Evolutionary conservation across 495 filamentous ascomycete species (phyloP).

Genomic region (Hypoxylon lienhwacheense): DNA sequence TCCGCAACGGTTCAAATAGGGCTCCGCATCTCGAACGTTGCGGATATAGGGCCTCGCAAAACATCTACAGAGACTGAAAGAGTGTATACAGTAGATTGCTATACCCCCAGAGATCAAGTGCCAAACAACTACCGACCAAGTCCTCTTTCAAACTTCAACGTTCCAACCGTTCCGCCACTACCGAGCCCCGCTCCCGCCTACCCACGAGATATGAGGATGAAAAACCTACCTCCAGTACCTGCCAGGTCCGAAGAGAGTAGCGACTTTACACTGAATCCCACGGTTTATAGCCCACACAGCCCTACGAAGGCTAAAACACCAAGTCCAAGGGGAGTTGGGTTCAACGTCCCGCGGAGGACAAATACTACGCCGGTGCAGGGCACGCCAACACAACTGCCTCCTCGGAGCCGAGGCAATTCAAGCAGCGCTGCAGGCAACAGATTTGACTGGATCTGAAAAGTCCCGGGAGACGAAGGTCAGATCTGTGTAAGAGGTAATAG

Average conservation of each 20-base stretch:
- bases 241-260: constrained; percentile 13
- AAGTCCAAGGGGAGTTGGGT: constrained; percentile 50
- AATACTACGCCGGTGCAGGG: constrained; percentile 34
- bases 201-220: constrained; percentile 42
- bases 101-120: constrained; percentile 31
- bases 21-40: constrained; percentile 50
- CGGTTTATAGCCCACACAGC: constrained; percentile 46
- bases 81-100: constrained; percentile 43
- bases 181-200: constrained; percentile 6
- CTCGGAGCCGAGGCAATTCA: constrained; percentile 27
- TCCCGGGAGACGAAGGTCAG: not conserved
- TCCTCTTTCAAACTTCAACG: constrained; percentile 25
- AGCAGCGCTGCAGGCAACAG: constrained; percentile 18
- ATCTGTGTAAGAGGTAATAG: constrained; percentile 21
- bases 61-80: constrained; percentile 27
- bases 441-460: constrained; percentile 35
- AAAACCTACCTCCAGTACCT: constrained; percentile 43
- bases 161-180: constrained; percentile 5
- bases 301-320: constrained; percentile 48
- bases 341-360: constrained; percentile 35
- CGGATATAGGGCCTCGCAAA: constrained; percentile 42
- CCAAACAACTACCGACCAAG: constrained; percentile 33
- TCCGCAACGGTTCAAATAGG: constrained; percentile 55
- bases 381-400: not conserved
- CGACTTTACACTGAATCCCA: constrained; percentile 43